Conservation (phyloP, 108 stramenopile genomes). For the Conticribra guillardii region DNA sequence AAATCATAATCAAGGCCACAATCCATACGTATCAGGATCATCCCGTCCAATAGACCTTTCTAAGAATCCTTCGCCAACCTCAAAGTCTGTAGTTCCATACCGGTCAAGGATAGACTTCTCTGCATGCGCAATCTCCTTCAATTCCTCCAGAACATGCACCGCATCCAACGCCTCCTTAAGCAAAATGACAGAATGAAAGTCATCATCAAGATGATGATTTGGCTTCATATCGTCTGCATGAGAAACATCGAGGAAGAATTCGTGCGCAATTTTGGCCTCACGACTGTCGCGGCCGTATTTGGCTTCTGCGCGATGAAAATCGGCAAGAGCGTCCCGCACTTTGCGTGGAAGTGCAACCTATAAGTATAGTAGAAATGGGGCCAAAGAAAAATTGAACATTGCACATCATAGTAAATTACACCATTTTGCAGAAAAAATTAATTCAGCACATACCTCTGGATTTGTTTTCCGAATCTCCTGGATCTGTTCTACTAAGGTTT, state of each 20-base stretch:
- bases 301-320: slow-evolving; percentile 7
- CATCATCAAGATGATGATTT: slow-evolving; percentile 5
- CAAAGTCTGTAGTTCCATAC: slow-evolving; percentile 29
- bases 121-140: slow-evolving; percentile 27
- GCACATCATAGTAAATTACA: too few relatives aligned
- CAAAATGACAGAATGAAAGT: background rate
- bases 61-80: slow-evolving; percentile 25
- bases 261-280: slow-evolving; percentile 23
- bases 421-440: too few relatives aligned
- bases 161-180: slow-evolving; percentile 16
- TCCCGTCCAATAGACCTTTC: slow-evolving; percentile 24
- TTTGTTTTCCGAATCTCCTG: slow-evolving; percentile 10
- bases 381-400: too few relatives aligned
- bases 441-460: too few relatives aligned
- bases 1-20: slow-evolving; percentile 11
- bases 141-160: slow-evolving; percentile 14
- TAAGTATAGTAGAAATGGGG: background rate
- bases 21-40: slow-evolving; percentile 23
- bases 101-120: slow-evolving; percentile 30
- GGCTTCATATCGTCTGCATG: slow-evolving; percentile 17
- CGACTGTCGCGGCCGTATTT: slow-evolving; percentile 21
- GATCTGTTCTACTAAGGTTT: slow-evolving; percentile 13
- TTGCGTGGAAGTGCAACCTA: slow-evolving; percentile 22
- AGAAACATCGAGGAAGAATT: slow-evolving; percentile 23
- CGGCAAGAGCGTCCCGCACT: slow-evolving; percentile 25